These are phyloP conservation scores for Colletotrichum trifolii DNA, from an alignment of 2,329 filamentous ascomycete species.

Conservation along the genomic window DNA sequence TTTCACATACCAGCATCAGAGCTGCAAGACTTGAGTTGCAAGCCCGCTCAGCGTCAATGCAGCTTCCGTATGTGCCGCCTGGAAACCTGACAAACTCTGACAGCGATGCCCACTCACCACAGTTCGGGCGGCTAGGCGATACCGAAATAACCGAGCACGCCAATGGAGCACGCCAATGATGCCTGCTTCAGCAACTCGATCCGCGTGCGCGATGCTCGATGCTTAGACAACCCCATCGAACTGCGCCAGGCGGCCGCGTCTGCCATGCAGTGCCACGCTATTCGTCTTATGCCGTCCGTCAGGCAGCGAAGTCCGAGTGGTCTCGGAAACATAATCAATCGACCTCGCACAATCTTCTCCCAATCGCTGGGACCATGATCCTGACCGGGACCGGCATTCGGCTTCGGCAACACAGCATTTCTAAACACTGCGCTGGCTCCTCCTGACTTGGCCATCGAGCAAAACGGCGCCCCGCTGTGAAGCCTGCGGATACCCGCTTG, in stretches of 20 bases:
- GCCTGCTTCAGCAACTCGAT: constrained; percentile 17
- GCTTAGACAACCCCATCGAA: constrained; percentile 19
- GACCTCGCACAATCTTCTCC: background rate
- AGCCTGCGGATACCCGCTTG: constrained; percentile 17
- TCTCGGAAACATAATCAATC: too few species aligned
- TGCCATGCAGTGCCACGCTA: constrained; percentile 4
- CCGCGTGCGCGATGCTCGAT: constrained; percentile 23
- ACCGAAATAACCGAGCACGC: constrained; percentile 4
- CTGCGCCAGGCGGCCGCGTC: constrained; percentile 2
- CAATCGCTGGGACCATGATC: constrained; percentile 13
- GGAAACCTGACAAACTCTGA: constrained; percentile 14
- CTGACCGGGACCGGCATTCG: constrained; percentile 6
- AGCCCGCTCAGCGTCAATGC: background rate
- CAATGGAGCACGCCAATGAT: constrained; percentile 16
- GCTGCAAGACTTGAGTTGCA: background rate
- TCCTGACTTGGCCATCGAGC: background rate
- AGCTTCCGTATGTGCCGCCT: background rate
- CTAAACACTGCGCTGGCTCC: background rate
- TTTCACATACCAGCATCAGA: constrained; percentile 18
- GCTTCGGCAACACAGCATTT: background rate
- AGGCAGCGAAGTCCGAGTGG: background rate
- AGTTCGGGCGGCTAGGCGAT: background rate
- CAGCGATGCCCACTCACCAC: constrained; percentile 4
- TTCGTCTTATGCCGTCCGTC: background rate
- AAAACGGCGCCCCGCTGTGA: constrained; percentile 19